These are phyloP conservation scores for Trametes sp. DNA, from an alignment of 1,284 basidiomycete genomes.

Conservation along the genomic window DNA sequence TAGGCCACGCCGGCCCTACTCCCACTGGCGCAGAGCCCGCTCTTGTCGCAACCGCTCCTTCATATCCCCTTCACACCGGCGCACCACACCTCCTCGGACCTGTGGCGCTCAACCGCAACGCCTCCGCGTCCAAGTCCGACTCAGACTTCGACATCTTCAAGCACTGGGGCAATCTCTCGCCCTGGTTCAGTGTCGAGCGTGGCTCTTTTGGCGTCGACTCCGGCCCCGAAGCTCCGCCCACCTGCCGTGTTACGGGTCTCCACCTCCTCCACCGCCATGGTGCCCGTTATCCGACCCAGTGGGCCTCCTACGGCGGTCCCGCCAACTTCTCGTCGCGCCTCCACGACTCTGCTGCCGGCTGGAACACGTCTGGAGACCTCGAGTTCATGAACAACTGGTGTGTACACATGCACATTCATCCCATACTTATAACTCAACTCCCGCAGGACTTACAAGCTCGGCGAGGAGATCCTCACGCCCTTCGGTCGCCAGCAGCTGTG, in stretches of 20 bases:
- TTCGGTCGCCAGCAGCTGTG: constrained; percentile 85
- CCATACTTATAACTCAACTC: constrained; percentile 11
- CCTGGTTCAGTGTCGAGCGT: constrained; percentile 81
- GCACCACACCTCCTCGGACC: constrained; percentile 71
- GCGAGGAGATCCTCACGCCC: constrained; percentile 83
- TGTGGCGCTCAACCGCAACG: constrained; percentile 28
- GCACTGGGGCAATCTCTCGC: constrained; percentile 85
- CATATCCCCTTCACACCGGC: constrained; percentile 76
- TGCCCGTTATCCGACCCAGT: constrained; percentile 81
- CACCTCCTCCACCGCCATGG: constrained; percentile 85
- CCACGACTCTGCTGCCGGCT: constrained; percentile 58
- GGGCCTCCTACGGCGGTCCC: constrained; percentile 70
- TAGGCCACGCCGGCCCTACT: constrained; percentile 85
- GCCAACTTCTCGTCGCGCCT: constrained; percentile 66
- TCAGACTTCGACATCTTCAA: constrained; percentile 68
- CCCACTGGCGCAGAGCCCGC: constrained; percentile 87
- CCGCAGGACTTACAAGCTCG: constrained; percentile 81
- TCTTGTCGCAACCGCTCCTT: constrained; percentile 79
- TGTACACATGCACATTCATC: constrained; percentile 21
- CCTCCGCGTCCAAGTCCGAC: constrained; percentile 33
- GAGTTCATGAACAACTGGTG: constrained; percentile 82
- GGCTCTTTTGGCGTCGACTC: constrained; percentile 79
- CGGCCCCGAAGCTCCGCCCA: constrained; percentile 70
- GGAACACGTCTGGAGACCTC: constrained; percentile 70
- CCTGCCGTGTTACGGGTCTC: constrained; percentile 74